A percentile compares a stretch with the other conserved stretches of the same genome.
phyloP scores from a whole-genome alignment of 352 stramenopile genomes.

The Phytophthora lateralis region DNA sequence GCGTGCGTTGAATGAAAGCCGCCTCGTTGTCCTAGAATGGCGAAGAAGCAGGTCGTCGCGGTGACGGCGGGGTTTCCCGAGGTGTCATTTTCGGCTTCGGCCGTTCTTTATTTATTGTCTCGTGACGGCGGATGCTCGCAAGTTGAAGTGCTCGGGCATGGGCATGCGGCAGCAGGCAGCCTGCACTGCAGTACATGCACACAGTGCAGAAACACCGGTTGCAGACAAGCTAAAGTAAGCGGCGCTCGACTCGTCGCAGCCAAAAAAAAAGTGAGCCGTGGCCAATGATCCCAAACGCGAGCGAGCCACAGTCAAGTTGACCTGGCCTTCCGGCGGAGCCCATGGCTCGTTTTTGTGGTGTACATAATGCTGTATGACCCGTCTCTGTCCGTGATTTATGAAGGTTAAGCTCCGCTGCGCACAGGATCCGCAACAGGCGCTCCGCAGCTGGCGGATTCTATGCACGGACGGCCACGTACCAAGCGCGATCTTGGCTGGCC shows the following conservation, averaged over 20 bases:
- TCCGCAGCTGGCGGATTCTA: constrained; percentile 37
- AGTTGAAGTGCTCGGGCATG: constrained; percentile 13
- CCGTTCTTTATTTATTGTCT: constrained; percentile 4
- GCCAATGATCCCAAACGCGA: neutral
- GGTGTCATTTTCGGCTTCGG: neutral
- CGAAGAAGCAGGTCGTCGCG: constrained; percentile 14
- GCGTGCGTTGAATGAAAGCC: constrained; percentile 4
- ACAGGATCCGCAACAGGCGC: neutral
- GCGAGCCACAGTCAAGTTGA: neutral
- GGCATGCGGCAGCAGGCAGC: constrained; percentile 1
- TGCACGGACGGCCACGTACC: constrained; percentile 22
- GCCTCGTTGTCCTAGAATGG: neutral
- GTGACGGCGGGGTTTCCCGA: neutral
- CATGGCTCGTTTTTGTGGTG: constrained; percentile 24
- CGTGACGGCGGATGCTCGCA: neutral
- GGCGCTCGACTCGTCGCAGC: neutral
- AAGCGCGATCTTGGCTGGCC: constrained; percentile 27
- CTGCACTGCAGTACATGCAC: neutral
- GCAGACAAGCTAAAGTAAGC: neutral
- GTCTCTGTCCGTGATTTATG: constrained; percentile 29
- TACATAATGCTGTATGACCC: constrained; percentile 18
- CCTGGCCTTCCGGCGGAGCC: neutral
- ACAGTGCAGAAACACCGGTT: constrained; percentile 7
- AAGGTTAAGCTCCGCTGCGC: constrained; percentile 7
- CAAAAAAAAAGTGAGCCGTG: neutral